Conservation (phyloP, 345 rosid genomes). For the Salix arbutifolia region DNA sequence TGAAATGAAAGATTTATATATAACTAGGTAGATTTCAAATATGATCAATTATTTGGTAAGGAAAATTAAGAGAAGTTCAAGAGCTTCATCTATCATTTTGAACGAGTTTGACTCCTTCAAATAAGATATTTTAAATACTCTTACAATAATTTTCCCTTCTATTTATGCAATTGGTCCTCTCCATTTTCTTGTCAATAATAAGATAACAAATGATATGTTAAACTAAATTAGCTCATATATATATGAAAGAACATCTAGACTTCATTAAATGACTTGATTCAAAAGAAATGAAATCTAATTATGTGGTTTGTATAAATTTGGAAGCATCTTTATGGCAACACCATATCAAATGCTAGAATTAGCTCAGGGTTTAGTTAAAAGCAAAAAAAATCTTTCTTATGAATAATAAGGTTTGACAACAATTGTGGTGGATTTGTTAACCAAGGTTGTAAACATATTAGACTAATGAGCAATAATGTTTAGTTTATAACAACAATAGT, state of each 20-base stretch:
- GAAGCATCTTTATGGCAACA: not conserved
- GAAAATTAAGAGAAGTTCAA: not conserved
- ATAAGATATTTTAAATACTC: not conserved
- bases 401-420: not conserved
- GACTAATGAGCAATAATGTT: too few species aligned
- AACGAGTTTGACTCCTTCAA: not conserved
- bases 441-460: too few species aligned
- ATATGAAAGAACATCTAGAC: not conserved
- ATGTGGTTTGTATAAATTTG: not conserved
- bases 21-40: not conserved
- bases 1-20: not conserved
- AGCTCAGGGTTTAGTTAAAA: not conserved
- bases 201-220: not conserved
- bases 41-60: not conserved
- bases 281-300: not conserved
- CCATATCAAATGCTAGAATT: not conserved
- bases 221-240: not conserved
- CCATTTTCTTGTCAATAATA: not conserved
- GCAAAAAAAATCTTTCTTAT: not conserved
- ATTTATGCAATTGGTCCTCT: not conserved
- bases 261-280: not conserved
- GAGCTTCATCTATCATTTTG: not conserved
- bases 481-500: too few species aligned
- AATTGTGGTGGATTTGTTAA: not conserved
- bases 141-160: not conserved